These are phyloP conservation scores for Corchorus olitorius DNA, from an alignment of 345 rosid genomes.

Conservation along the genomic window DNA sequence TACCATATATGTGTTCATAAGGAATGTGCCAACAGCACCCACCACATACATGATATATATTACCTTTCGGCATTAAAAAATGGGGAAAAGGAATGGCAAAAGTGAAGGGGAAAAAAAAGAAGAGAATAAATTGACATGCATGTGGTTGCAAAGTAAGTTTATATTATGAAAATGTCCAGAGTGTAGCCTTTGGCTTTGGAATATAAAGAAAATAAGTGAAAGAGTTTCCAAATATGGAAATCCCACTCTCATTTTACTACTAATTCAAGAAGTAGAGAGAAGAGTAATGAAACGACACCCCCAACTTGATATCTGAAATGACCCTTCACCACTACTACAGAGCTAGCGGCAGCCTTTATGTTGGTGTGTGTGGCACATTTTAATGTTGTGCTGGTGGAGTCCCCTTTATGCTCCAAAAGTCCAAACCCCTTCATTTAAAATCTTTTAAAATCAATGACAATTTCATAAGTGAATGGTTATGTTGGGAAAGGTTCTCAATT, in stretches of 20 bases:
- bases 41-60: neutral
- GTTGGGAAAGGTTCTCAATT: constrained; percentile 31
- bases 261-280: neutral
- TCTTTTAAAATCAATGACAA: constrained; percentile 1
- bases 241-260: constrained; percentile 18
- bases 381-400: constrained; percentile 29
- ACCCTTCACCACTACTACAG: constrained; percentile 33
- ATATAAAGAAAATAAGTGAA: constrained; percentile 21
- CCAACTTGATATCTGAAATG: constrained; percentile 31
- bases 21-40: neutral
- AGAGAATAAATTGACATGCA: neutral
- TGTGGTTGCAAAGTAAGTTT: constrained; percentile 3
- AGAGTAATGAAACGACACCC: constrained; percentile 1
- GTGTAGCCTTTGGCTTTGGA: neutral
- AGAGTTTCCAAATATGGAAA: constrained; percentile 28
- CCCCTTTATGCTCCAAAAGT: constrained; percentile 31
- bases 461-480: neutral
- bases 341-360: neutral
- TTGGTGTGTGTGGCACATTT: neutral
- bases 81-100: neutral
- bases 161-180: neutral
- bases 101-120: neutral
- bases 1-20: neutral
- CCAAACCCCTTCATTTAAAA: neutral
- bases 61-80: neutral